Evolutionary conservation across 805 yeast genomes (phyloP), one percentile per base, ranked within the genome.

Genomic region (Myxozyma vanderwaltii): DNA sequence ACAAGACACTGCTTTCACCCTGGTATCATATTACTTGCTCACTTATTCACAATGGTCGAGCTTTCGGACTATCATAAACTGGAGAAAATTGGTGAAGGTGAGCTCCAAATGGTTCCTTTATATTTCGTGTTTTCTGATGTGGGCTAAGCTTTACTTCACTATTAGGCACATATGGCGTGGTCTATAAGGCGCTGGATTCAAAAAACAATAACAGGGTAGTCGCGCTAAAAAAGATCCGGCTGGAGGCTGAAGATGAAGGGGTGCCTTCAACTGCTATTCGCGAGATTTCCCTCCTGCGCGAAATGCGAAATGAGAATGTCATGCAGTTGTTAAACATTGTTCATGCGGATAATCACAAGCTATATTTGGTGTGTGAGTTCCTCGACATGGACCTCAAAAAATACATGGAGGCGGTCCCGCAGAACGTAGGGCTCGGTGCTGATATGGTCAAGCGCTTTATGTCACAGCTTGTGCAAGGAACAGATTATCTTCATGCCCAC

Each of bases 261-360:
- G 97, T 95, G 23, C 99, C 99, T 1, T 91, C 97, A 1, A 94
- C 99, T 0, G 98, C 99, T 4, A 94, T 94, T 59, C 81, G 99
- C 68, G 99, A 94, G 72, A 94, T 94, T 67, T 92, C 98, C 1
- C 79, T 94, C 47, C 81, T 94, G 74, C 92, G 94, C 73, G 99
- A 94, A 72, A 81, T 94, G 81, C 83, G 89, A 65, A 96, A 94
- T 75, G 96, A 90, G 62, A 91, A 92, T 74, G 91, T 92, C 54
- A 97, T 94, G 24, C 80, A 96, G 46, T 79, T 94, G 44, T 89
- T 86, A 73, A 97, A 94, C 74, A 94, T 94, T 65, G 95, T 94
- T 63, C 99, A 94, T 73, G 88, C 96, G 1, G 97, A 92, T 73
- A 82, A 88, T 19, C 95, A 91, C 74, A 94, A 91, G 74, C 81